Evolutionary conservation across 2,329 filamentous ascomycete species (phyloP).

Genomic region (Diaporthe aspalathi): DNA sequence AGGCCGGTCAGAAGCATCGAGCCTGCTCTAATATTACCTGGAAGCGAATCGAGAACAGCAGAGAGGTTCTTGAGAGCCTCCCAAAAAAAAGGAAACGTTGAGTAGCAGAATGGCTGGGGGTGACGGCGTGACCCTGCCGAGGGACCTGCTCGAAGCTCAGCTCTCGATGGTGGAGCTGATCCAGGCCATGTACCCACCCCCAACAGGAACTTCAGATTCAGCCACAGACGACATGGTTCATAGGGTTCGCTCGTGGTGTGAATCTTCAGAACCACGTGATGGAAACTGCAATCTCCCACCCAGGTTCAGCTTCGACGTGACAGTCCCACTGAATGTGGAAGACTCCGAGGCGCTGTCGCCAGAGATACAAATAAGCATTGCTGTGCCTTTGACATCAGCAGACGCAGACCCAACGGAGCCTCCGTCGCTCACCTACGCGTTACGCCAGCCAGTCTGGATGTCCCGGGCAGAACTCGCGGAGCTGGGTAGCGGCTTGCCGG

Average conservation of each 20-base stretch:
- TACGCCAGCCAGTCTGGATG: conserved; percentile 37
- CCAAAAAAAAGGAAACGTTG: conserved; percentile 41
- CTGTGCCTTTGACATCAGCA: conserved; percentile 22
- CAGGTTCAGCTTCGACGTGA: conserved; percentile 28
- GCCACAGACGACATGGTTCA: conserved; percentile 5
- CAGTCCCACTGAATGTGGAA: conserved; percentile 26
- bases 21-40: neutral
- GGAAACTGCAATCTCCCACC: neutral
- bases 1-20: neutral
- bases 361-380: conserved; percentile 30
- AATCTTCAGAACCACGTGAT: neutral
- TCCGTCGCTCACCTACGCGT: conserved; percentile 22
- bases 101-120: conserved; percentile 26
- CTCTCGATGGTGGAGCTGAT: conserved; percentile 38
- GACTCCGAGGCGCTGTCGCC: neutral
- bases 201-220: neutral
- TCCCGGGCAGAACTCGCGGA: conserved; percentile 36
- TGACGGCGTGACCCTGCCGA: neutral
- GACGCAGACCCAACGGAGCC: conserved; percentile 8
- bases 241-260: conserved; percentile 30
- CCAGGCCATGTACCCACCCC: conserved; percentile 35
- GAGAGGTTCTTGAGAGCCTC: neutral
- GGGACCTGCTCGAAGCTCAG: conserved; percentile 37
- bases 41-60: too few species aligned
- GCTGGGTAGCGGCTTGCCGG: conserved; percentile 30